These are phyloP conservation scores for Rhizopus stolonifer DNA, from an alignment of 371 early-diverging fungal species.

Conservation along the genomic window DNA sequence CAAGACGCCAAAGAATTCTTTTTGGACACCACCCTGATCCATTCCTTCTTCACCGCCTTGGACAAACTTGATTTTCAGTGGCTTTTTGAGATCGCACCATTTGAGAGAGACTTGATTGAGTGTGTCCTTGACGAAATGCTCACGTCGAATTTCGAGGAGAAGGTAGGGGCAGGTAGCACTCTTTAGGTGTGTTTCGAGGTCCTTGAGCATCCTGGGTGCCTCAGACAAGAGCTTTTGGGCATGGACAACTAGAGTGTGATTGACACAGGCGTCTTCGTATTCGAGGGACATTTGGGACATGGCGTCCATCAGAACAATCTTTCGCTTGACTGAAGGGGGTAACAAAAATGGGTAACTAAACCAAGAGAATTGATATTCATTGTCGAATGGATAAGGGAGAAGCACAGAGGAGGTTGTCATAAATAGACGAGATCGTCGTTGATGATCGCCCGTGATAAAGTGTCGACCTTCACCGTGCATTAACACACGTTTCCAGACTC, in stretches of 20 bases:
- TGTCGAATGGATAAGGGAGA: constrained; percentile 41
- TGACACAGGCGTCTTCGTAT: constrained; percentile 83
- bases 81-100: constrained; percentile 71
- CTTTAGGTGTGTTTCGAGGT: constrained; percentile 36
- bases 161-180: constrained; percentile 75
- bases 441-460: constrained; percentile 27
- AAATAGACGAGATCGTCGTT: constrained; percentile 40
- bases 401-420: constrained; percentile 34
- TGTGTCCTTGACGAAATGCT: constrained; percentile 67
- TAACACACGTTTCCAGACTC: constrained; percentile 60
- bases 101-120: constrained; percentile 61
- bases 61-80: constrained; percentile 80
- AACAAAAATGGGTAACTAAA: constrained; percentile 77
- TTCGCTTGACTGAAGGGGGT: constrained; percentile 72
- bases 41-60: constrained; percentile 86
- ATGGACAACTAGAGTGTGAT: constrained; percentile 68
- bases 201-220: constrained; percentile 43
- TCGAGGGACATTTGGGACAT: constrained; percentile 82
- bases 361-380: constrained; percentile 65
- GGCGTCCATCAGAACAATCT: constrained; percentile 78
- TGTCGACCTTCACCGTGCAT: constrained; percentile 45
- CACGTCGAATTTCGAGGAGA: constrained; percentile 73
- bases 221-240: constrained; percentile 70
- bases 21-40: constrained; percentile 95
- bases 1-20: constrained; percentile 93